These are phyloP conservation scores for Lachnellula hyalina DNA, from an alignment of 2,329 filamentous ascomycete genomes.

Conservation along the genomic window DNA sequence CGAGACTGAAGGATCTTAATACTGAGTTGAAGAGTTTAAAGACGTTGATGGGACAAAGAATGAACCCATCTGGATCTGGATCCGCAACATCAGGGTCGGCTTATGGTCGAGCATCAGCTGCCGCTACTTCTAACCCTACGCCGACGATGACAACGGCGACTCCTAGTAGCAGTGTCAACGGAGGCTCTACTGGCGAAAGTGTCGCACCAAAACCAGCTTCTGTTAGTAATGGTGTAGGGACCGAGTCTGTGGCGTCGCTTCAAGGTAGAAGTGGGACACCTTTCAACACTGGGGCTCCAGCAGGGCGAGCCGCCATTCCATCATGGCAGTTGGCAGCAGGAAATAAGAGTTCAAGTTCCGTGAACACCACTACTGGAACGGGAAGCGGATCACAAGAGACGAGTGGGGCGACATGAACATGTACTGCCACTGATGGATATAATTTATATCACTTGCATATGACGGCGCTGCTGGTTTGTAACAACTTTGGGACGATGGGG, in stretches of 20 bases:
- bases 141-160: constrained; percentile 5
- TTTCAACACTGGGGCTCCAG: constrained; percentile 44
- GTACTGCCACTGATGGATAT: not conserved
- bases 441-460: constrained; percentile 7
- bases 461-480: constrained; percentile 6
- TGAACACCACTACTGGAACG: constrained; percentile 10
- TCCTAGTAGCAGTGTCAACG: constrained; percentile 11
- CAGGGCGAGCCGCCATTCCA: constrained; percentile 63
- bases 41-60: constrained; percentile 67
- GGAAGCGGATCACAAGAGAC: constrained; percentile 21
- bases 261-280: constrained; percentile 39
- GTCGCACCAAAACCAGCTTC: constrained; percentile 27
- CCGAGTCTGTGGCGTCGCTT: constrained; percentile 30
- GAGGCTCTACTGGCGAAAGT: constrained; percentile 16
- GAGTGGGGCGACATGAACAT: constrained; percentile 13
- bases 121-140: constrained; percentile 9
- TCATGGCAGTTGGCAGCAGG: constrained; percentile 74
- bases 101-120: constrained; percentile 24
- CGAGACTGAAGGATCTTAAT: constrained; percentile 76
- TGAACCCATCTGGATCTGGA: constrained; percentile 36
- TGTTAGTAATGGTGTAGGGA: constrained; percentile 30
- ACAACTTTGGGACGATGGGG: not conserved
- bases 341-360: constrained; percentile 39
- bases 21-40: constrained; percentile 88
- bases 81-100: constrained; percentile 20